Evolutionary conservation across 371 early-diverging fungal species (phyloP).

Genomic region (Basidiobolus meristosporus): DNA sequence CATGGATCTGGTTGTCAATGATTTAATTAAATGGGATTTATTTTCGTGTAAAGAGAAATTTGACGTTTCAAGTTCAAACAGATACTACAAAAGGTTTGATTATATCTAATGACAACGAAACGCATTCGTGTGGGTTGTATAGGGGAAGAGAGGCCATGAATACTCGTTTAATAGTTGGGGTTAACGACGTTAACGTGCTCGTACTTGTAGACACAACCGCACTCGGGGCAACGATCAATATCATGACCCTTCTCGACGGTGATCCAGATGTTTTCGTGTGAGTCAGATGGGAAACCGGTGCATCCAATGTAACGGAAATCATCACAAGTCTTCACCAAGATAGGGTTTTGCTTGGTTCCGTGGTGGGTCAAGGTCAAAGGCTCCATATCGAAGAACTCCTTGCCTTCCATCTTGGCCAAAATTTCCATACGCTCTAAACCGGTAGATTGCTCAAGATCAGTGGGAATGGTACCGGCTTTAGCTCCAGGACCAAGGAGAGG

Average conservation of each 20-base stretch:
- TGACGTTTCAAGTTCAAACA: no score
- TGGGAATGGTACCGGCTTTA: conserved; percentile 43
- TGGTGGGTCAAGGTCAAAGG: conserved; percentile 55
- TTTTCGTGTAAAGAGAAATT: no score
- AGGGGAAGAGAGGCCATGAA: no score
- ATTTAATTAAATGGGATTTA: no score
- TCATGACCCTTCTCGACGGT: conserved; percentile 51
- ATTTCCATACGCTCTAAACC: conserved; percentile 85
- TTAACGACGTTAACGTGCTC: no score
- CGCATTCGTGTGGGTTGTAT: no score
- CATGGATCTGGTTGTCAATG: no score
- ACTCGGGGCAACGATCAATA: conserved; percentile 89
- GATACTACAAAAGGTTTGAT: no score
- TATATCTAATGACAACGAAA: no score
- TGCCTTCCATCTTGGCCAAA: conserved; percentile 65
- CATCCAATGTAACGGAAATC: conserved; percentile 79
- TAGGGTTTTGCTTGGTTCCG: conserved; percentile 74
- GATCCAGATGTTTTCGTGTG: conserved; percentile 74
- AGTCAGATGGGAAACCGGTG: conserved; percentile 79
- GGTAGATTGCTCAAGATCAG: conserved; percentile 79
- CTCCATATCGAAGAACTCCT: conserved; percentile 72
- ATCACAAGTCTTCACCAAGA: conserved; percentile 69
- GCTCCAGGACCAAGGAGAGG: conserved; percentile 29
- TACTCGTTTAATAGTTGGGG: no score
- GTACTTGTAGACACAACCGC: conserved; percentile 64